A percentile compares a stretch with the other conserved stretches of the same genome.
Conservation (phyloP, 805 yeast genomes). For the Metschnikowia picachoensis region DNA sequence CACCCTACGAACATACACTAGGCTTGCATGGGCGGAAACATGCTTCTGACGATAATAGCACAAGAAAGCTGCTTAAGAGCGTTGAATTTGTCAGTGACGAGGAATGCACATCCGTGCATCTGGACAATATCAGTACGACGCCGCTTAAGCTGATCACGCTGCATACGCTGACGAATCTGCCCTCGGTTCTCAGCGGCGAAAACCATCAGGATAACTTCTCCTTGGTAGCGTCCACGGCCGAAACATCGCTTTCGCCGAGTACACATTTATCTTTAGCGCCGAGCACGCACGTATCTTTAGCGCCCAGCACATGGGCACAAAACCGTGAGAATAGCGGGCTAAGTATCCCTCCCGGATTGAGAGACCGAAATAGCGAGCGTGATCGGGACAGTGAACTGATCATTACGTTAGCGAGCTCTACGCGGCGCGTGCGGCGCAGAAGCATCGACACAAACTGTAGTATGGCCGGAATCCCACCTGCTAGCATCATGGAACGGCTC, state of each 20-base stretch:
- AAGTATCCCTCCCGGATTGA: neutral
- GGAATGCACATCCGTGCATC: slow-evolving; percentile 12
- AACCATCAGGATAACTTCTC: slow-evolving; percentile 27
- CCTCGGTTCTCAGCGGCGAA: slow-evolving; percentile 35
- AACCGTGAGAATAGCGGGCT: slow-evolving; percentile 11
- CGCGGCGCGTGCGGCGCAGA: slow-evolving; percentile 37
- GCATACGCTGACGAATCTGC: slow-evolving; percentile 36
- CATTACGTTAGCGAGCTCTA: slow-evolving; percentile 40
- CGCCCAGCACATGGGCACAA: slow-evolving; percentile 14
- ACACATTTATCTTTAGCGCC: slow-evolving; percentile 18
- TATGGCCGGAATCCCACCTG: slow-evolving; percentile 68
- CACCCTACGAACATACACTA: slow-evolving; percentile 6
- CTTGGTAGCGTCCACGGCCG: slow-evolving; percentile 44
- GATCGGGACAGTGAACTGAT: slow-evolving; percentile 42
- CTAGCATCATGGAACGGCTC: slow-evolving; percentile 61
- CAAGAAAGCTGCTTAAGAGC: slow-evolving; percentile 8
- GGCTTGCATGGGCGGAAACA: neutral
- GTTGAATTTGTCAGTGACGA: slow-evolving; percentile 15
- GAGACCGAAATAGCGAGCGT: slow-evolving; percentile 15
- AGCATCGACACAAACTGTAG: slow-evolving; percentile 56
- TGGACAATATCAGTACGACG: slow-evolving; percentile 40
- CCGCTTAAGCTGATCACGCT: slow-evolving; percentile 47
- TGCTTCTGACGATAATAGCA: slow-evolving; percentile 1
- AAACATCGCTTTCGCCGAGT: slow-evolving; percentile 49
- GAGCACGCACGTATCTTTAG: slow-evolving; percentile 11